Conservation (phyloP, 768 basidiomycete species). For the Phanerodontia chrysosporium region DNA sequence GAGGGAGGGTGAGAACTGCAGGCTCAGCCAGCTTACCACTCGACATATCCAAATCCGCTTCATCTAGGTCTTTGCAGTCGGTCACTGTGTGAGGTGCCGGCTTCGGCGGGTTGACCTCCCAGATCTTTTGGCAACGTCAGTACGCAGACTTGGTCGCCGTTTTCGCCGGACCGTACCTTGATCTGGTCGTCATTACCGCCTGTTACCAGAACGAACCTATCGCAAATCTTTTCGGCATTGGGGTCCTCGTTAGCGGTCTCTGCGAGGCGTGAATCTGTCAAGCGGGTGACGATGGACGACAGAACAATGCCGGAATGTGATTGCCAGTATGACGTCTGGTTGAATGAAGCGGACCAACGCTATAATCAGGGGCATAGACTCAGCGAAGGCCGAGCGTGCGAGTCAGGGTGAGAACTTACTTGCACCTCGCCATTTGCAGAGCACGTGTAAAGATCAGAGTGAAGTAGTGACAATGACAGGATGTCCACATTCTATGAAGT, state of each 20-base stretch:
- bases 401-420: conserved; percentile 33
- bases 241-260: background rate
- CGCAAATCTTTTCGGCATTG: background rate
- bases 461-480: conserved; percentile 70
- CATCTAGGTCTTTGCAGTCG: background rate
- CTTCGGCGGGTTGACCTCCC: conserved; percentile 31
- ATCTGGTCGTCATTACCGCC: conserved; percentile 85
- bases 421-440: conserved; percentile 61
- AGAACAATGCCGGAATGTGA: conserved; percentile 82
- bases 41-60: conserved; percentile 6
- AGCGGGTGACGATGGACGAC: conserved; percentile 60
- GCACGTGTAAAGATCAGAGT: conserved; percentile 46
- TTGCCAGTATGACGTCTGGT: conserved; percentile 78
- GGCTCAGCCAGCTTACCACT: conserved; percentile 8
- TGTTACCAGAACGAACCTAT: conserved; percentile 52
- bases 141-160: conserved; percentile 83
- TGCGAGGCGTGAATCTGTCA: background rate
- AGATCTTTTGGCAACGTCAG: conserved; percentile 32
- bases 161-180: conserved; percentile 74
- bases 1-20: conserved; percentile 9
- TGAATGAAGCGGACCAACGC: conserved; percentile 82
- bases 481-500: conserved; percentile 66
- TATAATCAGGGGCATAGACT: conserved; percentile 25
- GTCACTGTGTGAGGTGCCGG: conserved; percentile 3
- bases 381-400: background rate